Percentiles rank a stretch among this genome's conserved stretches.
phyloP scores from a whole-genome alignment of 78 protist species.

The Pelomyxa schiedti region DNA sequence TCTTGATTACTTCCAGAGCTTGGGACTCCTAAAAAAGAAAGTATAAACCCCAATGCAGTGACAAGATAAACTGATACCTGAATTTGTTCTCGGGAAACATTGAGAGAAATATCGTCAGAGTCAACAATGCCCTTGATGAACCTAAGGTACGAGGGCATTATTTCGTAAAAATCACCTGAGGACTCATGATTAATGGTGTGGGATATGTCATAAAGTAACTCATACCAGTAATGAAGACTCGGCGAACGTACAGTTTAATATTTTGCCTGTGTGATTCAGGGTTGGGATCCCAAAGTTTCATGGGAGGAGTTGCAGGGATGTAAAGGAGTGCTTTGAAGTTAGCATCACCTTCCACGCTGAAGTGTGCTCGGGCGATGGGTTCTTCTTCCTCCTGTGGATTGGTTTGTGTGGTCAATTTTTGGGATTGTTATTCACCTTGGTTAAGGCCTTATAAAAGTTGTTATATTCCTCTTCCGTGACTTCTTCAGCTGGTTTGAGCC shows the following conservation, averaged over 20 bases:
- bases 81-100: conserved; percentile 95
- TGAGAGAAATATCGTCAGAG: conserved; percentile 95
- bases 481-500: conserved; percentile 87
- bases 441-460: conserved; percentile 92
- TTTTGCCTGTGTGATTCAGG: conserved; percentile 9
- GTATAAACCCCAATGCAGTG: too few relatives aligned
- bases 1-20: conserved; percentile 63
- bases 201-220: too few relatives aligned
- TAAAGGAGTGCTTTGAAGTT: conserved; percentile 84
- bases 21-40: too few relatives aligned
- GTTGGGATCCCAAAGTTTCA: conserved; percentile 44
- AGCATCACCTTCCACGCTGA: conserved; percentile 79
- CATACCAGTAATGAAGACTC: conserved; percentile 89
- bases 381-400: conserved; percentile 64
- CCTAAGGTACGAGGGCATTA: conserved; percentile 88
- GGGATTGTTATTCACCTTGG: too few relatives aligned
- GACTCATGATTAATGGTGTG: too few relatives aligned
- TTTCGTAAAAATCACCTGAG: too few relatives aligned
- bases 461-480: conserved; percentile 86
- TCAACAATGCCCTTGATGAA: conserved; percentile 96
- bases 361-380: conserved; percentile 85
- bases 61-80: too few relatives aligned
- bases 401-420: too few relatives aligned
- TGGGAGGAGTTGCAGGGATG: conserved; percentile 82
- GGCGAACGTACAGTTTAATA: conserved; percentile 90